Evolutionary conservation across 139 green algal genomes (phyloP), one percentile per base, ranked within the genome.

Genomic region (Chlorella sp.): DNA sequence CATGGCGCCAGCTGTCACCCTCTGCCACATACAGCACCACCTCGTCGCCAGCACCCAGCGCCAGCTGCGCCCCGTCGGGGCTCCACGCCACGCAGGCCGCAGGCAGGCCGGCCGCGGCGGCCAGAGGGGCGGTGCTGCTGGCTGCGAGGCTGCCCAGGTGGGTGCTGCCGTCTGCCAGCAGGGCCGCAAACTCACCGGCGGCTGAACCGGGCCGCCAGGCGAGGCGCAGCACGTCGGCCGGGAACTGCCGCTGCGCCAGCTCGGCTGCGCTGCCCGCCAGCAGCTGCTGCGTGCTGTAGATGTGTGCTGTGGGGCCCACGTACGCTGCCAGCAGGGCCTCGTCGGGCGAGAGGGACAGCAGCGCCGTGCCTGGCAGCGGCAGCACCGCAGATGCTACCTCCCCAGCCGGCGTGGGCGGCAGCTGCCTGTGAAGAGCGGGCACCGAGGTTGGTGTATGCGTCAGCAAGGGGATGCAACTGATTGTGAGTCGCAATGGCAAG

Each of bases 21-120:
- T n/a, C 43, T 46, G 60, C 16, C 6, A 34, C 67, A n/a, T 77
- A 51, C 38, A 88, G 1, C 2, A 38, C 20, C 44, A 89, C 80
- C n/a, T 80, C 38, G 41, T 88, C 80, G 32, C 38, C 72, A 3
- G 51, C 73, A 11, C 56, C 85, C 30, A 89, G 51, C 20, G 72
- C 85, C 51, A 89, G 75, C 68, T 58, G 51, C n/a, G 19, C 17
- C 32, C 85, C 85, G 30, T 88, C 81, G n/a, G 85, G 70, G 56
- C 80, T 84, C 85, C 85, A 89, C 5, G 80, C 67, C 22, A 83
- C 38, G 69, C 80, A 82, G 40, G 34, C 41, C 6, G 62, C 60
- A 32, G 56, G 58, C 77, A 46, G 56, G 58, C 36, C 62, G 41
- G 64, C 40, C 32, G n/a, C 32, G 3, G 64, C 64, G 30, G 79